Conservation (phyloP, 2,329 filamentous ascomycete genomes). For the Colletotrichum orbiculare region DNA sequence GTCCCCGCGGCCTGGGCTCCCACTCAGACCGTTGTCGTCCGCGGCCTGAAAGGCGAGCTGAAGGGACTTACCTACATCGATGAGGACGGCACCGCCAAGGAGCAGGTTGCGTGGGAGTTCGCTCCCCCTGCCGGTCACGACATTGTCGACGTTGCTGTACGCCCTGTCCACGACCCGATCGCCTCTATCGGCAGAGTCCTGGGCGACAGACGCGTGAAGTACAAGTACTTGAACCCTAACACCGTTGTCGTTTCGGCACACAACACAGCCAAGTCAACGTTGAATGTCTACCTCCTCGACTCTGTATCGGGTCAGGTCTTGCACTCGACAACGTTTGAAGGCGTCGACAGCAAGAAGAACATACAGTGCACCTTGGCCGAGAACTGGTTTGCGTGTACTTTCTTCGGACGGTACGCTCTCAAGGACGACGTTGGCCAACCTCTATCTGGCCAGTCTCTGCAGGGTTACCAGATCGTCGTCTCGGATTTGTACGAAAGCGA, state of each 20-base stretch:
- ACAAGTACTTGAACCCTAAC: conserved; percentile 97
- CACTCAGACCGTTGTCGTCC: conserved; percentile 66
- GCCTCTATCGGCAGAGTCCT: conserved; percentile 96
- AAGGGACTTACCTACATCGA: conserved; percentile 65
- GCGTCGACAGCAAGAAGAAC: conserved; percentile 78
- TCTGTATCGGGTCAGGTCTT: conserved; percentile 86
- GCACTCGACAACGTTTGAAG: conserved; percentile 74
- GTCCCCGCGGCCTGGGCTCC: conserved; percentile 59
- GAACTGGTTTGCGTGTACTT: conserved; percentile 95
- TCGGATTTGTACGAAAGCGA: conserved; percentile 92
- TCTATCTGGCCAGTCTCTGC: conserved; percentile 65
- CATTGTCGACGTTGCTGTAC: conserved; percentile 74
- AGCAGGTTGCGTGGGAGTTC: conserved; percentile 78
- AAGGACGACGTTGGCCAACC: conserved; percentile 55
- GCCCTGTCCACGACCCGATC: conserved; percentile 83
- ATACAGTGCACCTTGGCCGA: conserved; percentile 86
- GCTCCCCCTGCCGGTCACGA: conserved; percentile 72
- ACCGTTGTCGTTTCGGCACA: conserved; percentile 79
- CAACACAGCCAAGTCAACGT: conserved; percentile 66
- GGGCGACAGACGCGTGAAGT: conserved; percentile 90
- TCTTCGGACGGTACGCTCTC: conserved; percentile 72
- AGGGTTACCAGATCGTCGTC: conserved; percentile 87
- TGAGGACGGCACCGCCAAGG: conserved; percentile 53
- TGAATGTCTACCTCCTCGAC: conserved; percentile 85
- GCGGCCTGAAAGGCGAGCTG: conserved; percentile 59